phyloP scores from a whole-genome alignment of 495 filamentous ascomycete genomes.

The Penicillium maclennaniae region DNA sequence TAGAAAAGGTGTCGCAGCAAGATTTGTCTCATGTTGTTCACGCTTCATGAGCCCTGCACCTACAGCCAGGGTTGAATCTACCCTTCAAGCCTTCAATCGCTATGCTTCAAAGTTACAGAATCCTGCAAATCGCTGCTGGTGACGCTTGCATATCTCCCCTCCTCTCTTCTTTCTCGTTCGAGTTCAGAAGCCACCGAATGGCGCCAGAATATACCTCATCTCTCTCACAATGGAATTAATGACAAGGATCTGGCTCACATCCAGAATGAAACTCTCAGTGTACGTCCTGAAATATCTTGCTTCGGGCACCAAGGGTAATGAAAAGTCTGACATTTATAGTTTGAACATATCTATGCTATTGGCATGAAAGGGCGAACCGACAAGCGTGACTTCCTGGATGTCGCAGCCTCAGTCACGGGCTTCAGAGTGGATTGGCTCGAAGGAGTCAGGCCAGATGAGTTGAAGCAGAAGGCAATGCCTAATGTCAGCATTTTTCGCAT shows the following conservation, averaged over 20 bases:
- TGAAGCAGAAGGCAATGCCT: constrained; percentile 24
- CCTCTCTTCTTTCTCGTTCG: neutral
- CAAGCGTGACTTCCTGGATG: constrained; percentile 56
- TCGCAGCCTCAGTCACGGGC: constrained; percentile 49
- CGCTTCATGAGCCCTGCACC: no score
- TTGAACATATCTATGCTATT: constrained; percentile 52
- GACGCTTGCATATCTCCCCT: no score
- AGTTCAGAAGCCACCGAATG: neutral
- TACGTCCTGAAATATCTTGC: constrained; percentile 3
- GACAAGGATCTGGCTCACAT: constrained; percentile 22
- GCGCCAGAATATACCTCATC: neutral
- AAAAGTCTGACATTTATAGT: constrained; percentile 10
- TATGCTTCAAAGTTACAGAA: no score
- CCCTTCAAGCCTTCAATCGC: no score
- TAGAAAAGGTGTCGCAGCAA: no score
- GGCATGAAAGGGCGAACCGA: constrained; percentile 58
- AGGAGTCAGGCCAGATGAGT: constrained; percentile 31
- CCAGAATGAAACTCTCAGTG: constrained; percentile 27
- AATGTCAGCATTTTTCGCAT: constrained; percentile 6
- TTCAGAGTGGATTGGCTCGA: constrained; percentile 54
- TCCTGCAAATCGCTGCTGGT: no score
- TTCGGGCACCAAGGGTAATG: neutral
- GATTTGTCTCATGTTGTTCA: no score
- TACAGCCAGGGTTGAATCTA: no score
- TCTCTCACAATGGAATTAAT: constrained; percentile 1